phyloP scores from a whole-genome alignment of 345 rosid species.

The Moricandia moricandioides region DNA sequence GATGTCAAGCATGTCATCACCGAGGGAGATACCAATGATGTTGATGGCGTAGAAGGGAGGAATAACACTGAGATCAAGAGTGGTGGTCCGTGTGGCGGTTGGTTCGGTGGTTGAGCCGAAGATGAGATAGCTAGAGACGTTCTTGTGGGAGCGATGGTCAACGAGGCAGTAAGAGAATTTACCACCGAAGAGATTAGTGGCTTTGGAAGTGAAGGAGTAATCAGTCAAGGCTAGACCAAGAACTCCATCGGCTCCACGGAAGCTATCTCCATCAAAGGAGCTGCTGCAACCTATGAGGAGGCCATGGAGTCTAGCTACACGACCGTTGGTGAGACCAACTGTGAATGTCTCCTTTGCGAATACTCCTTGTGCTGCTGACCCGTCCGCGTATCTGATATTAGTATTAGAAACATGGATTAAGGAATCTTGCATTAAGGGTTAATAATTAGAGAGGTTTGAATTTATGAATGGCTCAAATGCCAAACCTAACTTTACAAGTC shows the following conservation, averaged over 20 bases:
- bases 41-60: constrained; percentile 52
- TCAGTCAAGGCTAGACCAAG: constrained; percentile 50
- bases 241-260: constrained; percentile 50
- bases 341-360: constrained; percentile 54
- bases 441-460: background rate
- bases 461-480: constrained; percentile 16
- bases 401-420: background rate
- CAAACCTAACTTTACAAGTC: constrained; percentile 43
- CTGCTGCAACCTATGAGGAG: constrained; percentile 54
- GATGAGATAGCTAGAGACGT: constrained; percentile 46
- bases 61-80: constrained; percentile 42
- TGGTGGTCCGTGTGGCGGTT: constrained; percentile 25
- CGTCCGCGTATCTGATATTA: constrained; percentile 43
- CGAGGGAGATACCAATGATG: constrained; percentile 47
- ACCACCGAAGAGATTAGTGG: constrained; percentile 34
- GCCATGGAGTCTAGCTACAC: constrained; percentile 29
- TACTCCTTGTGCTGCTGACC: constrained; percentile 47
- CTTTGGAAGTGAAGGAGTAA: constrained; percentile 47
- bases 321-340: constrained; percentile 32
- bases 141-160: constrained; percentile 51
- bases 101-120: constrained; percentile 40
- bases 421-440: background rate
- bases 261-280: constrained; percentile 35
- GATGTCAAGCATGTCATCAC: constrained; percentile 39
- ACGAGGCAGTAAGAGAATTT: constrained; percentile 66